A percentile compares a stretch with the other conserved stretches of the same genome.
Evolutionary conservation across 2,329 filamentous ascomycete genomes (phyloP).

Genomic region (Claviceps sp.): DNA sequence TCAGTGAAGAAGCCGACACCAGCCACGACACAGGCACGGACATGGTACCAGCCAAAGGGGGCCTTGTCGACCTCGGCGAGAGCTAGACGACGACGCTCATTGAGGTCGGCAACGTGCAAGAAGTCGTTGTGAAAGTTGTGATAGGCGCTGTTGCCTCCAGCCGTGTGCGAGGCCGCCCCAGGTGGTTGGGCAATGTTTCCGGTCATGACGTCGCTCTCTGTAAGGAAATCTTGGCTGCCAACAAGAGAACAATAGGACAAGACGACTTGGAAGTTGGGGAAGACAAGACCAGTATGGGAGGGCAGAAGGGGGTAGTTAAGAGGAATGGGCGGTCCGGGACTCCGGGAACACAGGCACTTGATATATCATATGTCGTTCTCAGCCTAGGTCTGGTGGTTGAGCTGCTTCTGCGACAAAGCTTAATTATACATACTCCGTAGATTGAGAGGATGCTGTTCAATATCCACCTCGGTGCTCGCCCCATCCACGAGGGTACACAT

Average conservation of each 20-base stretch:
- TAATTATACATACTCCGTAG: not conserved
- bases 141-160: constrained; percentile 56
- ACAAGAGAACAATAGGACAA: not conserved
- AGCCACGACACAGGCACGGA: constrained; percentile 62
- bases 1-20: constrained; percentile 86
- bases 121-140: constrained; percentile 71
- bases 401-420: not conserved
- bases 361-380: not conserved
- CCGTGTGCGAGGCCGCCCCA: constrained; percentile 29
- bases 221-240: not conserved
- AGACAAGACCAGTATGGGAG: not conserved
- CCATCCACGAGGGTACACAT: not conserved
- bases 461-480: not conserved
- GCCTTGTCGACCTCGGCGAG: constrained; percentile 74
- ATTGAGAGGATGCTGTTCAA: not conserved
- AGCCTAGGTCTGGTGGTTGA: too few species aligned
- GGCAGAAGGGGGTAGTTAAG: not conserved
- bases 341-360: not conserved
- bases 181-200: constrained; percentile 3
- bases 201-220: constrained; percentile 1
- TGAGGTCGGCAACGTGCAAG: constrained; percentile 50
- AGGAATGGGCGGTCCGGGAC: not conserved
- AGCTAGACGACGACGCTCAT: constrained; percentile 65
- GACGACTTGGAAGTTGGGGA: not conserved
- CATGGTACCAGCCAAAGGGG: constrained; percentile 74